A percentile compares a stretch with the other conserved stretches of the same genome.
Evolutionary conservation across 352 stramenopile species (phyloP).

Genomic region (Aphanomyces euteiches): DNA sequence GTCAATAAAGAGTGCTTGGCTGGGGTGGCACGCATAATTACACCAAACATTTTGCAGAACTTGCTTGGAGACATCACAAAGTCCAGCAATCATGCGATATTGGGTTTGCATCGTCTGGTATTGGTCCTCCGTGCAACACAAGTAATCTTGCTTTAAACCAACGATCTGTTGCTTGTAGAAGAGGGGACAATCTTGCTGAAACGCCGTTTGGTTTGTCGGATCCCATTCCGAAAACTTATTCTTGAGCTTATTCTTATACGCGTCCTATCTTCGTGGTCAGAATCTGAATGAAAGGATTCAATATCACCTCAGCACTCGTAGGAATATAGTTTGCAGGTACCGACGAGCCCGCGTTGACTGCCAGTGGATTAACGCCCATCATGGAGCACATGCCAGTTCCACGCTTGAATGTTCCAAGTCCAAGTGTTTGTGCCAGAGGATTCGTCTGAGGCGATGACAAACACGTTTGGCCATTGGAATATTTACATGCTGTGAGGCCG

Average conservation of each 20-base stretch:
- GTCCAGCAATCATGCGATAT: conserved; percentile 50
- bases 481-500: conserved; percentile 54
- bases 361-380: conserved; percentile 64
- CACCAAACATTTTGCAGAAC: conserved; percentile 78
- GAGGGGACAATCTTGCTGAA: conserved; percentile 62
- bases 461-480: conserved; percentile 58
- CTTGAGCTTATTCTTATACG: conserved; percentile 42
- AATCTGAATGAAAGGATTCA: neutral
- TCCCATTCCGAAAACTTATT: conserved; percentile 77
- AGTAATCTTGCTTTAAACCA: conserved; percentile 42
- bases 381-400: conserved; percentile 48
- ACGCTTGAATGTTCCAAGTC: conserved; percentile 54
- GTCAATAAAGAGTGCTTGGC: conserved; percentile 72
- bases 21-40: conserved; percentile 75
- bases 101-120: conserved; percentile 59
- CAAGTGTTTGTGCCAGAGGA: conserved; percentile 23
- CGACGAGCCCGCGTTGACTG: conserved; percentile 37
- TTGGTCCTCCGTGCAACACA: conserved; percentile 79
- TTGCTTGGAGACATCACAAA: conserved; percentile 66
- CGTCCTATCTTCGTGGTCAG: conserved; percentile 33
- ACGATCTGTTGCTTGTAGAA: conserved; percentile 63
- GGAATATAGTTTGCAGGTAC: conserved; percentile 64
- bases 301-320: conserved; percentile 41
- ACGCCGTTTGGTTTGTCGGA: conserved; percentile 50
- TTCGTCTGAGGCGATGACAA: conserved; percentile 50